A percentile compares a stretch with the other conserved stretches of the same genome.
Evolutionary conservation across 2,329 filamentous ascomycete species (phyloP).

Genomic region (Trichophyton schoenleinii): DNA sequence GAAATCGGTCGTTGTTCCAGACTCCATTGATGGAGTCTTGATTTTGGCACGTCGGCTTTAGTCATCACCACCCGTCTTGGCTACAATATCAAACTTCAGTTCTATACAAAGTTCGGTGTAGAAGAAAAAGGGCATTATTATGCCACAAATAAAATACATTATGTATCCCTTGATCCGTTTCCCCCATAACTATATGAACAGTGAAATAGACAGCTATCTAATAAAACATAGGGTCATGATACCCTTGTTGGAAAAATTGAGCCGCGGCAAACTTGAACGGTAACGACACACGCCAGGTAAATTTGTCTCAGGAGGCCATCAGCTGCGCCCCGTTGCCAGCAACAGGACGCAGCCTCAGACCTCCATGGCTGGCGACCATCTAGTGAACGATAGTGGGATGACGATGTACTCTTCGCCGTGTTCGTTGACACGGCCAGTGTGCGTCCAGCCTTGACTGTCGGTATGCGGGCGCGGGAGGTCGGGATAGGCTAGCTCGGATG

Average conservation of each 20-base stretch:
- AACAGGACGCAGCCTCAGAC: background rate
- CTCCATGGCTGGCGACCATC: background rate
- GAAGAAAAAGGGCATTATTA: no score
- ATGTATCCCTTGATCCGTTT: background rate
- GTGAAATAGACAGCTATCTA: background rate
- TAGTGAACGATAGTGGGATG: background rate
- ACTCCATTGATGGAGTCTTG: no score
- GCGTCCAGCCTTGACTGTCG: constrained; percentile 21
- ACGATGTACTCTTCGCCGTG: constrained; percentile 6
- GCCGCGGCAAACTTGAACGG: background rate
- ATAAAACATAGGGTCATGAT: background rate
- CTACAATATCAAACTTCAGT: no score
- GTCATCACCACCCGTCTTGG: no score
- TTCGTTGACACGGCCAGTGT: constrained; percentile 21
- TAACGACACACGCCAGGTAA: background rate
- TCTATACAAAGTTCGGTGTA: no score
- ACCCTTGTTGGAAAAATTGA: background rate
- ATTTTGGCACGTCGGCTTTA: no score
- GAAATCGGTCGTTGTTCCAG: no score
- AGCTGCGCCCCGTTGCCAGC: background rate
- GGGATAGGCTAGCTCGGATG: constrained; percentile 11
- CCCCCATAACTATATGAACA: background rate
- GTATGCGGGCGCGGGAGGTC: constrained; percentile 17
- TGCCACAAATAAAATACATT: background rate
- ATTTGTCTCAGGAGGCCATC: background rate